Base-by-base conservation (phyloP, 192 early-diverging fungal species). In the Spizellomyces sp. region DNA sequence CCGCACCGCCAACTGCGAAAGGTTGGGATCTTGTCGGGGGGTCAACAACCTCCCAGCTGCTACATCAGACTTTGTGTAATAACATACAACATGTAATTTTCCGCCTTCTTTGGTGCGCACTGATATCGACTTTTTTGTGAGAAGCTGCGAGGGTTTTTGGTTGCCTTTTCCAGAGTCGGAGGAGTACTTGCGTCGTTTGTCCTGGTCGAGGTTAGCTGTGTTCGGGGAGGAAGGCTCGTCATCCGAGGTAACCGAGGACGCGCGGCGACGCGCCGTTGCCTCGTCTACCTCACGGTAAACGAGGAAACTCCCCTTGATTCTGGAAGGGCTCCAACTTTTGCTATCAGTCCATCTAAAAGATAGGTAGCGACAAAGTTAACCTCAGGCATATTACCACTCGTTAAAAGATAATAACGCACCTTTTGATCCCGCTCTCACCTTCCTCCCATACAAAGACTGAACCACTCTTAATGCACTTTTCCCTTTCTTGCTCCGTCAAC, bases 401-500 rank as follows among this genome's bases (percentile, higher is more conserved):
- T 61, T 5, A 50, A 9, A 46, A 66, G 46, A 14, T 42, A 66
- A 66, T 5, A 64, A 36, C 21, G 62, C 62, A 95, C 19, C 94
- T 87, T 71, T 92, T 81, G 86, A 96, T 96, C n/a, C 93, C 93
- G 58, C 89, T 88, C 77, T 96, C 93, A 64, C 88, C 75, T 80
- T 96, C 94, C 73, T 94, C 91, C 89, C 92, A 95, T 50, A 92
- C 92, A 82, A 93, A 96, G 19, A 95, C 88, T 6, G 93, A 92
- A 4, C 94, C 94, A 4, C 92, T 93, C 48, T 88, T 83, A 59
- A 96, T 93, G 48, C 83, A 79, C 17, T 83, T 83, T 70, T 73
- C 84, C 46, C 93, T 86, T 78, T 96, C 94, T 41, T 87, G 87
- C 41, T 93, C 91, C 44, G 91, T 90, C 27, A 96, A 77, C 44